A percentile compares a stretch with the other conserved stretches of the same genome.
phyloP scores from a whole-genome alignment of 2,329 filamentous ascomycete genomes.

The Dactylellina leptospora region DNA sequence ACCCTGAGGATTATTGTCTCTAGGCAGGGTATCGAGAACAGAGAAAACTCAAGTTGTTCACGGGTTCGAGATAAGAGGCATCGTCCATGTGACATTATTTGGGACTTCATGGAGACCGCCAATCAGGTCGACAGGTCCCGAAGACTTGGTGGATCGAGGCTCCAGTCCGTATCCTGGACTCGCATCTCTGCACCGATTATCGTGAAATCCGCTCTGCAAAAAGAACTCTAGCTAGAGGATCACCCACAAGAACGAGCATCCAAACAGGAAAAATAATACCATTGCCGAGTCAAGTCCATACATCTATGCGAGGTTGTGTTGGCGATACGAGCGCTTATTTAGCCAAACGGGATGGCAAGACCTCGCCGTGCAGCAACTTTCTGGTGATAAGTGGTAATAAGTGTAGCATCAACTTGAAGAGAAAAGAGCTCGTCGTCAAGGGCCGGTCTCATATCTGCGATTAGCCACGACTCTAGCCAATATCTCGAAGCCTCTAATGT shows the following conservation, averaged over 20 bases:
- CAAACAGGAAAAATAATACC: background rate
- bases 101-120: slow-evolving; percentile 6
- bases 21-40: slow-evolving; percentile 2
- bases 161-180: slow-evolving; percentile 10
- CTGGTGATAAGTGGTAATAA: too few species aligned
- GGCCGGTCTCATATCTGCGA: slow-evolving; percentile 1
- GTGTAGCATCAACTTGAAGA: too few species aligned
- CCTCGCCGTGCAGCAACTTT: too few species aligned
- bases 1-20: slow-evolving; percentile 10
- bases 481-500: slow-evolving; percentile 1
- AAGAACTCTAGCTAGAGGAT: too few species aligned
- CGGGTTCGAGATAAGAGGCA: slow-evolving; percentile 27
- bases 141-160: slow-evolving; percentile 13
- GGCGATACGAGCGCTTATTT: background rate
- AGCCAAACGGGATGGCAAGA: background rate
- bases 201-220: too few species aligned
- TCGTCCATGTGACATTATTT: slow-evolving; percentile 33
- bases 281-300: background rate
- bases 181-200: slow-evolving; percentile 27
- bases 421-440: background rate
- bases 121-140: slow-evolving; percentile 24
- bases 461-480: slow-evolving; percentile 1
- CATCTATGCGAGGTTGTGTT: background rate
- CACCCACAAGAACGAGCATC: too few species aligned
- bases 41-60: slow-evolving; percentile 21